Base-by-base conservation (phyloP, 139 green algal genomes). In the Zygnema circumcarinatum region DNA sequence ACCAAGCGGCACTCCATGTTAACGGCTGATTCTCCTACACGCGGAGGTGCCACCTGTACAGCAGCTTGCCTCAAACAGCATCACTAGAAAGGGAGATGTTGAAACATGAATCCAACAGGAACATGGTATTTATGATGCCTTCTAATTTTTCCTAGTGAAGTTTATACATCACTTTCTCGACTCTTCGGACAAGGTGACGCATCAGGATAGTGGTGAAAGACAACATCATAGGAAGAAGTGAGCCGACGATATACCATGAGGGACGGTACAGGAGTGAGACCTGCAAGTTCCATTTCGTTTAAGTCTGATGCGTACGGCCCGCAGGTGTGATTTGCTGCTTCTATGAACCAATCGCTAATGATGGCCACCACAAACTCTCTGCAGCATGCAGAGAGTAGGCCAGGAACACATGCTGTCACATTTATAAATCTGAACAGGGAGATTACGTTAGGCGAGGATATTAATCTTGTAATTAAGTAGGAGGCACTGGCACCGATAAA, bases 311-410 rank as follows among this genome's bases (percentile, higher is more conserved):
- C 89, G 87, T 93, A 98, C 40, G 94, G 90, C 2, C 94, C 95
- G 81, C 95, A 98, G 20, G 94, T 98, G 92, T 98, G 94, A 90
- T 98, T 98, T 75, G 96, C 96, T 0, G 95, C 93, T 91, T 98
- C 96, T 1, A 98, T 81, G 76, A 96, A 98, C 96, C 96, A 98
- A 35, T 98, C 95, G 85, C 92, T 96, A 40, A 98, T 98, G 84
- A 98, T 96, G 90, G 97, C 95, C 38, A 98, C 89, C 29, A 96
- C 94, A 78, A 98, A 97, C 81, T 98, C 94, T 36, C 94, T 97
- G 75, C 32, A 54, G 32, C 11, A 67, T 78, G 69, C 11, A n/a
- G n/a, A n/a, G 56, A 25, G 56, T 25, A 72, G 29, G 56, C 25
- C n/a, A n/a, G n/a, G n/a, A n/a, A n/a, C n/a, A n/a, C n/a, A n/a